Evolutionary conservation across 139 green algal genomes (phyloP), one percentile per base, ranked within the genome.

Genomic region (Closterium sp.): DNA sequence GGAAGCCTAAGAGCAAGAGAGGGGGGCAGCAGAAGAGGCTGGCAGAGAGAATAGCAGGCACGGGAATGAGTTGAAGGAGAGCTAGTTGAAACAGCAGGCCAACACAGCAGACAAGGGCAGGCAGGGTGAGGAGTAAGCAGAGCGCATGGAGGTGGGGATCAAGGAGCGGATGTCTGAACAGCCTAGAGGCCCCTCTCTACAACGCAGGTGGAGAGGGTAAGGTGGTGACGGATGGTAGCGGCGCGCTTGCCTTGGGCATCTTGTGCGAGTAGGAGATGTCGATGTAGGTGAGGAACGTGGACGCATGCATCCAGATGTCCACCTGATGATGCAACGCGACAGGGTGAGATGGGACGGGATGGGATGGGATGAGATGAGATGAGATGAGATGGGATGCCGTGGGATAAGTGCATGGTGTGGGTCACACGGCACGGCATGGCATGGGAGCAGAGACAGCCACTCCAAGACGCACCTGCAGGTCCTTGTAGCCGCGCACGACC

Each of bases 281-380:
- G 83, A 91, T 88, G 31, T 90, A 91, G 76, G 88, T 91, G 34
- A 89, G n/a, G n/a, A 91, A 91, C 4, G 88, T 89, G 64, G 28
- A 33, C 21, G 88, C 88, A 88, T 91, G 88, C 88, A 91, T 92
- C 76, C 81, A 90, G 12, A 92, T 92, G 36, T 38, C 23, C 35
- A 91, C 85, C 69, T 92, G 89, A 3, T n/a, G 4, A 36, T 38
- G 34, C 66, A 85, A 10, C 21, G 84, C 6, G 34, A 21, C 8
- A 23, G 32, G 31, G 34, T 25, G 25, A 1, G 76, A 91, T 33
- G 32, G 25, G 66, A 33, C 12, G 30, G 69, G 28, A 30, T 55
- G 34, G 28, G 31, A 19, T 36, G 23, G 43, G 4, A 34, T 32
- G 33, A 66, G 90, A 87, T 87, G 31, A 33, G 38, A 87, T 33